A percentile compares a stretch with the other conserved stretches of the same genome.
These are phyloP conservation scores for Tetrahymena borealis DNA, from an alignment of 73 alveolate genomes.

Conservation along the genomic window DNA sequence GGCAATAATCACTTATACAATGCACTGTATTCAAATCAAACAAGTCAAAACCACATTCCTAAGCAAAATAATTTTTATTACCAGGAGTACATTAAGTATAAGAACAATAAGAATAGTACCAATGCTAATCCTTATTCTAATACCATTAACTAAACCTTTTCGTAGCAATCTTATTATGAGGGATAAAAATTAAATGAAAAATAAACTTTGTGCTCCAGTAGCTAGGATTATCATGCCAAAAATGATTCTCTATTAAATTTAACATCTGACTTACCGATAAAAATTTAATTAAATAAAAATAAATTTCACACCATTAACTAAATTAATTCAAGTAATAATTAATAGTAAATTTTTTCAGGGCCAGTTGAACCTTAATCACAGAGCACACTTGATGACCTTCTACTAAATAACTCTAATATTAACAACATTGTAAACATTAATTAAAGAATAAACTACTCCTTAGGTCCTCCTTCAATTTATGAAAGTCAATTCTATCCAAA, in stretches of 20 bases:
- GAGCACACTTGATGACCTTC: neutral
- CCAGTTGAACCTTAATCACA: too few species aligned
- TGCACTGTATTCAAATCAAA: neutral
- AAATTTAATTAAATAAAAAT: neutral
- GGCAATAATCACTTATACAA: neutral
- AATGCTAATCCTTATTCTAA: neutral
- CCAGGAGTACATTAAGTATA: neutral
- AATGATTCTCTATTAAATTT: neutral
- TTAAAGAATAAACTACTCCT: neutral
- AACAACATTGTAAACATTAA: neutral
- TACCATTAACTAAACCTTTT: neutral
- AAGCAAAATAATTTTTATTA: neutral
- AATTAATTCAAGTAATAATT: neutral
- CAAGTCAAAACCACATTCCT: neutral
- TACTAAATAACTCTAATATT: neutral
- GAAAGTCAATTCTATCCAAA: neutral
- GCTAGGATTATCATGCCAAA: neutral
- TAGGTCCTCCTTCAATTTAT: neutral
- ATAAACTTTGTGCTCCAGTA: neutral
- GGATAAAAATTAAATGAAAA: neutral
- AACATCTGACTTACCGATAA: neutral
- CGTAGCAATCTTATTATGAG: neutral
- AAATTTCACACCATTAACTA: neutral
- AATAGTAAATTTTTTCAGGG: too few species aligned
- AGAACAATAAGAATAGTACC: neutral